Evolutionary conservation across 768 basidiomycete genomes (phyloP).

Genomic region (Pleurotus giganteus): DNA sequence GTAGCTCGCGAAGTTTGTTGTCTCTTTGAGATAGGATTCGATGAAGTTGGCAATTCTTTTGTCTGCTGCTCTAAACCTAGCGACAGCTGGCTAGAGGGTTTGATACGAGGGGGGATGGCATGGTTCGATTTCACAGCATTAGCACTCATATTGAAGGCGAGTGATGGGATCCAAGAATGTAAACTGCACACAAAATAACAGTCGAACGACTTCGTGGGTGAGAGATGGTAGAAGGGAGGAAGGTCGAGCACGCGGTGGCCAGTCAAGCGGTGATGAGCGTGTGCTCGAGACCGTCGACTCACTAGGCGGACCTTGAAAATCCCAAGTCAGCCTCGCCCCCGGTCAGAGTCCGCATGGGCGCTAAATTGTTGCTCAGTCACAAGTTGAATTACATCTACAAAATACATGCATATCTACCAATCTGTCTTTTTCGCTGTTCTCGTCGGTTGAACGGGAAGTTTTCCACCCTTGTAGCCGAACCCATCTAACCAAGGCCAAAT

Average conservation of each 20-base stretch:
- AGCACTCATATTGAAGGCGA: constrained; percentile 2
- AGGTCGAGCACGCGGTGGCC: neutral
- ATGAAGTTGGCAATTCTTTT: neutral
- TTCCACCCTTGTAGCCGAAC: constrained; percentile 81
- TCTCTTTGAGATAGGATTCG: constrained; percentile 12
- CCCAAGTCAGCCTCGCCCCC: too few species aligned
- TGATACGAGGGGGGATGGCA: neutral
- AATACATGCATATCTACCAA: constrained; percentile 46
- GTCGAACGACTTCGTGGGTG: neutral
- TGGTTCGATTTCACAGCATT: neutral
- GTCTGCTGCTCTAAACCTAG: neutral
- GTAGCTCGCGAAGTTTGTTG: constrained; percentile 15
- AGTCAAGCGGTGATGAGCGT: neutral
- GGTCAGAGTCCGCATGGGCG: too few species aligned
- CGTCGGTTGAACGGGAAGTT: constrained; percentile 54
- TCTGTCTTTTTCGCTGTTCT: constrained; percentile 58
- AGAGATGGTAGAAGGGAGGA: neutral
- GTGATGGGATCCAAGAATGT: constrained; percentile 7
- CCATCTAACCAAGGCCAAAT: constrained; percentile 97
- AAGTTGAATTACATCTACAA: neutral
- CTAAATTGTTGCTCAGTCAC: too few species aligned
- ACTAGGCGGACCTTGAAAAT: too few species aligned
- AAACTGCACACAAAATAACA: neutral
- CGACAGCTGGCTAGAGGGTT: neutral
- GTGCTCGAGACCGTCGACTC: too few species aligned